Evolutionary conservation across 371 early-diverging fungal species (phyloP).

Genomic region (Mortierella sp.): DNA sequence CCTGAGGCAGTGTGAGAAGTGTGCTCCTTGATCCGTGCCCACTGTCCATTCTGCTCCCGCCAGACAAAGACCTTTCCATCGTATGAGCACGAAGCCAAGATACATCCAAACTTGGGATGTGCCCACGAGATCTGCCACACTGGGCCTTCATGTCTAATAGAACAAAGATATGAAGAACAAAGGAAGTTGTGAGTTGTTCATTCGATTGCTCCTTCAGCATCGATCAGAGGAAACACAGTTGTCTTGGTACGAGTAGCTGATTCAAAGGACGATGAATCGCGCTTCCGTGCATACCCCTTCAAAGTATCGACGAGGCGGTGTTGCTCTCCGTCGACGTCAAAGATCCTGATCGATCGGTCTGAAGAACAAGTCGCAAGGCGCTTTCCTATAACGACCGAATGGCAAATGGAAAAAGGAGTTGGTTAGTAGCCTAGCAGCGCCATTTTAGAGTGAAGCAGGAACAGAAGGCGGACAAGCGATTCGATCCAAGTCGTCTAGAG

Average conservation of each 20-base stretch:
- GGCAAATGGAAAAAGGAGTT: too few species aligned
- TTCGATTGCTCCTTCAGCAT: too few species aligned
- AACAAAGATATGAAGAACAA: too few species aligned
- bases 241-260: too few species aligned
- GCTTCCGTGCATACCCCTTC: constrained; percentile 83
- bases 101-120: constrained; percentile 96
- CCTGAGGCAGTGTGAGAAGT: constrained; percentile 91
- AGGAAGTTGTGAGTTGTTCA: too few species aligned
- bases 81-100: constrained; percentile 97
- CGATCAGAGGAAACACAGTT: neutral
- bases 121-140: constrained; percentile 99
- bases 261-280: too few species aligned
- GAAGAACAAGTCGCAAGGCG: constrained; percentile 97
- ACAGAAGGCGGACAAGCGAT: too few species aligned
- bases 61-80: constrained; percentile 96
- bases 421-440: too few species aligned
- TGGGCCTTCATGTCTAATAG: constrained; percentile 91
- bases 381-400: too few species aligned
- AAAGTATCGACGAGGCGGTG: constrained; percentile 86
- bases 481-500: too few species aligned
- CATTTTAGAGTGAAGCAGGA: too few species aligned
- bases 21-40: constrained; percentile 94
- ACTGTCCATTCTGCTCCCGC: constrained; percentile 90
- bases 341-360: constrained; percentile 93
- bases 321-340: constrained; percentile 88